Evolutionary conservation across 495 filamentous ascomycete genomes (phyloP).

Genomic region (Penicillium angulare): DNA sequence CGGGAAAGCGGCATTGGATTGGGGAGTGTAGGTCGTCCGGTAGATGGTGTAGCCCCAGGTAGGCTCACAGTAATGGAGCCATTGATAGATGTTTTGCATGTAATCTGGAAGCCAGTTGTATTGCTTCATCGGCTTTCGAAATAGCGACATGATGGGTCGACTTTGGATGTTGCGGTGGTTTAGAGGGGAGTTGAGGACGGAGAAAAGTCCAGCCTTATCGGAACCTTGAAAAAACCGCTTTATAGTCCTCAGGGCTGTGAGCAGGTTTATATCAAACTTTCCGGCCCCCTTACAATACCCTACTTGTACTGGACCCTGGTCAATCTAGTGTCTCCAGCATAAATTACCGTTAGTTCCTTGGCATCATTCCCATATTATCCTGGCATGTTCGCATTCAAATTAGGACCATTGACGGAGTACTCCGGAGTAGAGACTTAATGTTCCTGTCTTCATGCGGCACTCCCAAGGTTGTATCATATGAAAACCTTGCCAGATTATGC

Average conservation of each 20-base stretch:
- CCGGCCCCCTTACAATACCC: slow-evolving; percentile 7
- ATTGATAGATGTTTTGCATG: slow-evolving; percentile 4
- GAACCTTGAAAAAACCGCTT: slow-evolving; percentile 9
- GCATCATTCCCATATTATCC: slow-evolving; percentile 9
- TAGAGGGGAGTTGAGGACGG: slow-evolving; percentile 8
- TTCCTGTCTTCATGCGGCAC: too few species aligned
- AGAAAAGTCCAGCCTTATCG: slow-evolving; percentile 9
- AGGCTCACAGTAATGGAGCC: slow-evolving; percentile 9
- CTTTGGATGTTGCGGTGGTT: slow-evolving; percentile 11
- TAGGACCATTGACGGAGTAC: slow-evolving; percentile 1
- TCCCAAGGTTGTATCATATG: too few species aligned
- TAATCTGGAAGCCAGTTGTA: slow-evolving; percentile 5
- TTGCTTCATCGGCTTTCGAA: slow-evolving; percentile 11
- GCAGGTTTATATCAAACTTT: slow-evolving; percentile 10
- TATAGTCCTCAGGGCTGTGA: slow-evolving; percentile 7
- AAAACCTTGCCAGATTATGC: too few species aligned
- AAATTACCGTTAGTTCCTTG: slow-evolving; percentile 11
- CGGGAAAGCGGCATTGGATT: slow-evolving; percentile 14
- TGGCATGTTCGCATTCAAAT: too few species aligned
- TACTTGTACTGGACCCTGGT: slow-evolving; percentile 6
- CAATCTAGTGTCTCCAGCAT: slow-evolving; percentile 6
- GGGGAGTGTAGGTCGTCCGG: slow-evolving; percentile 15
- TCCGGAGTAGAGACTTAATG: background rate
- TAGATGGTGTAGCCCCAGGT: slow-evolving; percentile 21
- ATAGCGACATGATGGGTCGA: slow-evolving; percentile 11